These are phyloP conservation scores for Incumbomyces lentus DNA, from an alignment of 2,329 filamentous ascomycete genomes.

Conservation along the genomic window DNA sequence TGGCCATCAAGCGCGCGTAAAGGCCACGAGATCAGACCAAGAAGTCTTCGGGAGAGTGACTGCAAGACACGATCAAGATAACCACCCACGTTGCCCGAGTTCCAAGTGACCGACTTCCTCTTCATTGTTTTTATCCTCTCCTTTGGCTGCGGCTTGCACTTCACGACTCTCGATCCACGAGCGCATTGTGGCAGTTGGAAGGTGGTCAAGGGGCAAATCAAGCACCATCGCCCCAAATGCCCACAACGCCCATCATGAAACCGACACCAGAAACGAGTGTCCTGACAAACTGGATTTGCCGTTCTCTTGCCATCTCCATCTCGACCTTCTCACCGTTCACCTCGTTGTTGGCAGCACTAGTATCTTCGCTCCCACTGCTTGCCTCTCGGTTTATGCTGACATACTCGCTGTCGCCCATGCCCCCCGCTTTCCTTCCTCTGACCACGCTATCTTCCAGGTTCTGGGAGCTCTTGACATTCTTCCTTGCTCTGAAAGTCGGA, in stretches of 20 bases:
- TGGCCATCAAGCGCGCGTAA: too few species aligned
- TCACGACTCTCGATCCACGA: too few species aligned
- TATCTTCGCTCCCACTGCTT: constrained; percentile 22
- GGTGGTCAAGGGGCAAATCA: background rate
- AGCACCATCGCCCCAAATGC: constrained; percentile 38
- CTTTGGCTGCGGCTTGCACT: too few species aligned
- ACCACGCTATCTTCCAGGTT: background rate
- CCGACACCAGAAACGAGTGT: constrained; percentile 32
- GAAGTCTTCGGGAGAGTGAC: too few species aligned
- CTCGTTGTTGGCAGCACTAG: constrained; percentile 24
- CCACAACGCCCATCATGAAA: constrained; percentile 37
- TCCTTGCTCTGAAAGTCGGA: constrained; percentile 34
- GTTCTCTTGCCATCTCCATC: constrained; percentile 34
- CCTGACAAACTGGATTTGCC: constrained; percentile 29
- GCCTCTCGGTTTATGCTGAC: constrained; percentile 15
- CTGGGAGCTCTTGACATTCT: background rate
- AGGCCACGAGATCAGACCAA: too few species aligned
- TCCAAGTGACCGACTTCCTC: too few species aligned
- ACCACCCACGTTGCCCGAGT: too few species aligned
- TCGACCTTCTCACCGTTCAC: constrained; percentile 38
- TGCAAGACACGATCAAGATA: too few species aligned
- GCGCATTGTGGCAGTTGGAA: too few species aligned
- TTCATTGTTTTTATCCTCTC: too few species aligned
- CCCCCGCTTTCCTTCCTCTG: constrained; percentile 10
- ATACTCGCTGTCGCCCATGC: constrained; percentile 16